Conservation (phyloP, 129 eudicot species). For the Centrapalus pauciflorus region DNA sequence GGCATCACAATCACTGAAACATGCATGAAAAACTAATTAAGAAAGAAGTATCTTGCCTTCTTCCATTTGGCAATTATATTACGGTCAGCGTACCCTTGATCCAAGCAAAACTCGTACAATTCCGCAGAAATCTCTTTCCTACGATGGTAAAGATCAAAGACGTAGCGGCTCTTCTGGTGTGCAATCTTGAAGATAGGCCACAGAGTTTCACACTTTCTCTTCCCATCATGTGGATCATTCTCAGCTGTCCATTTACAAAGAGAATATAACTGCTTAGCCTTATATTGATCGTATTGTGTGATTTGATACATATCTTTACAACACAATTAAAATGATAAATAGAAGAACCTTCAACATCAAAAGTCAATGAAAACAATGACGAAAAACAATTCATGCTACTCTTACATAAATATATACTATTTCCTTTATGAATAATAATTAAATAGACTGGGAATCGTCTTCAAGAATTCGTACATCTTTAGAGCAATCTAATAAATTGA, state of each 20-base stretch:
- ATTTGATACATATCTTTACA: neutral
- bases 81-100: slow-evolving; percentile 87
- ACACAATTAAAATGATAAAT: no score
- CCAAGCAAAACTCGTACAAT: slow-evolving; percentile 84
- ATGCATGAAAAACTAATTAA: neutral
- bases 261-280: neutral
- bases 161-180: slow-evolving; percentile 83
- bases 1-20: neutral
- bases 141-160: slow-evolving; percentile 71
- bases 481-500: neutral
- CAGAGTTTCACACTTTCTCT: slow-evolving; percentile 75
- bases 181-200: slow-evolving; percentile 94
- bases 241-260: slow-evolving; percentile 44
- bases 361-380: no score
- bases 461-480: no score
- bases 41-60: slow-evolving; percentile 39
- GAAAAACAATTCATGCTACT: neutral
- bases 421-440: neutral
- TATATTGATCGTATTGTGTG: neutral
- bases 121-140: slow-evolving; percentile 83
- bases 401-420: neutral
- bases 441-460: no score
- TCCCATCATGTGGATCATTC: slow-evolving; percentile 82
- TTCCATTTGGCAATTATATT: slow-evolving; percentile 93
- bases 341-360: no score